A percentile compares a stretch with the other conserved stretches of the same genome.
These are phyloP conservation scores for Aspergillus indologenus DNA, from an alignment of 495 filamentous ascomycete species.

Conservation along the genomic window DNA sequence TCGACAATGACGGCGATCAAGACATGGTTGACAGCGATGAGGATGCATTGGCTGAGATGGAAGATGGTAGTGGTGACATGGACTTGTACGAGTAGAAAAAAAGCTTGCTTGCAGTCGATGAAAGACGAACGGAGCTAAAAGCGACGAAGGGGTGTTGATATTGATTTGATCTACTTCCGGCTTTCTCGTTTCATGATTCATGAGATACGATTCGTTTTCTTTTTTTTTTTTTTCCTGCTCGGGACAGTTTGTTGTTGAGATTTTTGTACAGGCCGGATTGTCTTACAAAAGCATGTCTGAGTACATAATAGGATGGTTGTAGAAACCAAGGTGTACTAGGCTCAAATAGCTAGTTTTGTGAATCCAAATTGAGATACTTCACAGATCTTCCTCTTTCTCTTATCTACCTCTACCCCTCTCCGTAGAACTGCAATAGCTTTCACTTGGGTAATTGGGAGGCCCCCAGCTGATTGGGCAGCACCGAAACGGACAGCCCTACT, in stretches of 20 bases:
- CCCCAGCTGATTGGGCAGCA: too few relatives aligned
- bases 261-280: not conserved
- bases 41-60: conserved; percentile 65
- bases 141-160: not conserved
- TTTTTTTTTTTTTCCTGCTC: not conserved
- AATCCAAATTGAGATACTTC: too few relatives aligned
- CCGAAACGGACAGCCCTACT: too few relatives aligned
- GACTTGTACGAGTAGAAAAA: conserved; percentile 66
- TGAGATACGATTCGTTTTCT: not conserved
- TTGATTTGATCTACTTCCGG: not conserved
- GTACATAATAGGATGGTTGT: not conserved
- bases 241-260: not conserved
- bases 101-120: not conserved
- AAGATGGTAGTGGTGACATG: conserved; percentile 62
- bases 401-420: too few relatives aligned
- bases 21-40: conserved; percentile 67
- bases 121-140: not conserved
- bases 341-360: too few relatives aligned
- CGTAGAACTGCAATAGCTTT: too few relatives aligned
- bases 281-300: not conserved
- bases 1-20: conserved; percentile 63
- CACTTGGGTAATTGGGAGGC: too few relatives aligned
- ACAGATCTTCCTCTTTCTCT: too few relatives aligned
- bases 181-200: not conserved
- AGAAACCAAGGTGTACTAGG: conserved; percentile 33